Percentiles rank a stretch among this genome's conserved stretches.
phyloP scores from a whole-genome alignment of 345 rosid species.

The Pistacia atlantica region DNA sequence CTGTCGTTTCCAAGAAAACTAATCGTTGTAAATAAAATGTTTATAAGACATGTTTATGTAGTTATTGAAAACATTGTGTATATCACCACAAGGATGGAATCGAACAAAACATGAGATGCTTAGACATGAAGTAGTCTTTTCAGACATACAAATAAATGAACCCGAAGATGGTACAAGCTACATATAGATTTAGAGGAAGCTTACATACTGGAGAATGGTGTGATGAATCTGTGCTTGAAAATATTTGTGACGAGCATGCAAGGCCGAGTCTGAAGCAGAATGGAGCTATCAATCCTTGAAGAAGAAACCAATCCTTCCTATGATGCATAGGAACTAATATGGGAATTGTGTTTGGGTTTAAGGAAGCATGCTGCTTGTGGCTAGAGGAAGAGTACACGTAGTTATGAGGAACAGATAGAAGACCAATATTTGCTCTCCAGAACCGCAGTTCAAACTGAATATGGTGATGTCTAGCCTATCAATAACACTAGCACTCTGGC shows the following conservation, averaged over 20 bases:
- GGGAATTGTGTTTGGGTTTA: not conserved
- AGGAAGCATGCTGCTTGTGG: not conserved
- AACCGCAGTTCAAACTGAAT: not conserved
- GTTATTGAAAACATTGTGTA: not conserved
- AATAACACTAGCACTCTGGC: slow-evolving; percentile 4
- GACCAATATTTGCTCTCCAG: not conserved
- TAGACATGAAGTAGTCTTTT: not conserved
- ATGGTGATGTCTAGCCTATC: not conserved
- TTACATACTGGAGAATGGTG: not conserved
- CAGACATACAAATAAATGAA: not conserved
- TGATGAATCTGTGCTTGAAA: not conserved
- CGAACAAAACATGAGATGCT: not conserved
- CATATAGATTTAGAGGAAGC: not conserved
- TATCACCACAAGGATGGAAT: not conserved
- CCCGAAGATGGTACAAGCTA: not conserved
- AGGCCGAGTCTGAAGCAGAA: not conserved
- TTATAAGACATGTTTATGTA: too few species aligned
- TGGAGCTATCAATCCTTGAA: too few species aligned
- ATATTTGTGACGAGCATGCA: not conserved
- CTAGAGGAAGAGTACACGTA: not conserved
- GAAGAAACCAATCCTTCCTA: too few species aligned
- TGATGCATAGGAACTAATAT: too few species aligned
- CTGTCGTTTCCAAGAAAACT: not conserved
- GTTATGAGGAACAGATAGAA: not conserved
- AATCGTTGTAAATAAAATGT: too few species aligned